These are phyloP conservation scores for Talaromyces funiculosus DNA, from an alignment of 2,329 filamentous ascomycete species.

Conservation along the genomic window DNA sequence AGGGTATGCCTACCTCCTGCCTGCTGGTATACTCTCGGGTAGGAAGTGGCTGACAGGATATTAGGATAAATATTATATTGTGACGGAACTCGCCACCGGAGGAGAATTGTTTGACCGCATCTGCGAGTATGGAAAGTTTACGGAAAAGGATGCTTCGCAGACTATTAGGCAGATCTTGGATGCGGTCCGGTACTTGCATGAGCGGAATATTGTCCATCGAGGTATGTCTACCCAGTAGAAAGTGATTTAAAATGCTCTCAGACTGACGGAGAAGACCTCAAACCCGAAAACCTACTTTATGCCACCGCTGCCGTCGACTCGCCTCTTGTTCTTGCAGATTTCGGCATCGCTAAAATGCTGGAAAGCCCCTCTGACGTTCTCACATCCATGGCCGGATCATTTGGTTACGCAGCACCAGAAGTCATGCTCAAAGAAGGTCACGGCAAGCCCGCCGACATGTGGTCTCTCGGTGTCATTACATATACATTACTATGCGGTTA, in stretches of 20 bases:
- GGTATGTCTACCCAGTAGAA: conserved; percentile 47
- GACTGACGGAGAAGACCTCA: conserved; percentile 63
- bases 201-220: conserved; percentile 92
- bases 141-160: conserved; percentile 93
- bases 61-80: conserved; percentile 99
- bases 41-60: background rate
- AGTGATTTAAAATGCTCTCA: too few species aligned
- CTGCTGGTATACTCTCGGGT: too few species aligned
- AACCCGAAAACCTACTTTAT: conserved; percentile 96
- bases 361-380: conserved; percentile 85
- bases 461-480: conserved; percentile 97
- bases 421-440: conserved; percentile 98
- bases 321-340: conserved; percentile 88
- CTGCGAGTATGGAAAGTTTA: conserved; percentile 96
- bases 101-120: conserved; percentile 97
- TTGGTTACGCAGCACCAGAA: conserved; percentile 94
- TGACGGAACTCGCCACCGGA: conserved; percentile 90
- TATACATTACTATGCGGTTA: conserved; percentile 98
- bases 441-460: conserved; percentile 98
- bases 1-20: conserved; percentile 53
- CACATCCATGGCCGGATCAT: conserved; percentile 97
- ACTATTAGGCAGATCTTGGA: conserved; percentile 91
- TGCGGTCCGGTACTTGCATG: conserved; percentile 89
- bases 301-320: conserved; percentile 72
- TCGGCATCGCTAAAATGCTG: conserved; percentile 97